phyloP scores from a whole-genome alignment of 495 filamentous ascomycete genomes.

The Cenococcum geophilum region DNA sequence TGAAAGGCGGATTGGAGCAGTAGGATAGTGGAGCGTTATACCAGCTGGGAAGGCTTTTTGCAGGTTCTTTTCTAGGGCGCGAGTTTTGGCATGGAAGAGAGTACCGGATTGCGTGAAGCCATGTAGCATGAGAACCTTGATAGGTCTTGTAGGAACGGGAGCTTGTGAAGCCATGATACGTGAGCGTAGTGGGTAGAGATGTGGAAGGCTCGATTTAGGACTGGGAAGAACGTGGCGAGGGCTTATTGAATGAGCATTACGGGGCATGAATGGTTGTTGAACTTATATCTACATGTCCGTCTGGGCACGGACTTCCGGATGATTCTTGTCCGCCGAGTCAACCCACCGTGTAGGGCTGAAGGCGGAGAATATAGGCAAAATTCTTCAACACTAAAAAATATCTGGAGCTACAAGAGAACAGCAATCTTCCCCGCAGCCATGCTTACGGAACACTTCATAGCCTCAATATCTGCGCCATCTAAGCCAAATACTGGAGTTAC shows the following conservation, averaged over 20 bases:
- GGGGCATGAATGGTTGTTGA: background rate
- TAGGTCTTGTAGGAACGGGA: conserved; percentile 19
- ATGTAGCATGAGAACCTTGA: conserved; percentile 46
- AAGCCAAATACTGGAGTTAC: conserved; percentile 57
- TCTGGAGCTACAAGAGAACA: background rate
- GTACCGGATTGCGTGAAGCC: conserved; percentile 89
- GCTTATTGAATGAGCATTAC: conserved; percentile 4
- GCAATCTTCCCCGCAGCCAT: conserved; percentile 40
- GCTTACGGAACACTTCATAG: conserved; percentile 77
- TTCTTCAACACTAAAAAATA: conserved; percentile 3
- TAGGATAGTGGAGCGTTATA: conserved; percentile 54
- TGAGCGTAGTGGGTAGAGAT: conserved; percentile 6
- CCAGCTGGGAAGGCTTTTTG: conserved; percentile 59
- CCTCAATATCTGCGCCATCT: conserved; percentile 60
- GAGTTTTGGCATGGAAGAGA: conserved; percentile 83
- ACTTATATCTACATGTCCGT: background rate
- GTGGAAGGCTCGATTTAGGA: background rate
- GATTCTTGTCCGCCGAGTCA: too few relatives aligned
- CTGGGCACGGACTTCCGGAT: too few relatives aligned
- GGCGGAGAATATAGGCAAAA: background rate
- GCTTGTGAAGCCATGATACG: conserved; percentile 17
- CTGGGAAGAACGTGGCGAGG: background rate
- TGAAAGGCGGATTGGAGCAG: conserved; percentile 55
- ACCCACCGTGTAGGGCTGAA: background rate
- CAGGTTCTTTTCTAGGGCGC: conserved; percentile 75